A percentile compares a stretch with the other conserved stretches of the same genome.
Conservation (phyloP, 768 basidiomycete genomes). For the Tremella mesenterica region DNA sequence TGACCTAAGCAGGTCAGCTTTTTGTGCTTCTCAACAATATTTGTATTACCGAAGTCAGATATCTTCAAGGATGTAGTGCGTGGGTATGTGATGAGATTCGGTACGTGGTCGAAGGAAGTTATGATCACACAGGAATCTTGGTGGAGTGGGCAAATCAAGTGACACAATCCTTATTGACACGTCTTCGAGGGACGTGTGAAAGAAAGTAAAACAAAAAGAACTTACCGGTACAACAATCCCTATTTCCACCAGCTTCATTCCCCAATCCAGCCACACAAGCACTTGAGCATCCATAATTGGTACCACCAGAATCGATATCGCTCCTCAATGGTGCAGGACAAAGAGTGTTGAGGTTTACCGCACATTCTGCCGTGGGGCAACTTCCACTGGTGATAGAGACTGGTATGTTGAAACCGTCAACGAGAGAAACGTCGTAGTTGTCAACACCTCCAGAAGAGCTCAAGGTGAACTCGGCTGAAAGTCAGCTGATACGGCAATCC, state of each 20-base stretch:
- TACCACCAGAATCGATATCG: conserved; percentile 13
- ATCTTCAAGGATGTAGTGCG: too few relatives aligned
- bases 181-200: not conserved
- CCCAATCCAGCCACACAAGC: conserved; percentile 22
- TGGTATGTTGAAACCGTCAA: conserved; percentile 30
- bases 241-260: conserved; percentile 16
- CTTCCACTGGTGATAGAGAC: conserved; percentile 8
- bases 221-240: conserved; percentile 24
- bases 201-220: not conserved
- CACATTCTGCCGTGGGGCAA: conserved; percentile 12
- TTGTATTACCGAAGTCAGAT: too few relatives aligned
- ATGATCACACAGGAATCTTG: too few relatives aligned
- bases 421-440: conserved; percentile 21
- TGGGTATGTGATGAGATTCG: too few relatives aligned
- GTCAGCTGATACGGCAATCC: too few relatives aligned
- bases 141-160: conserved; percentile 4
- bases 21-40: too few relatives aligned
- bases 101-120: too few relatives aligned
- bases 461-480: conserved; percentile 27
- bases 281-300: conserved; percentile 14
- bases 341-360: conserved; percentile 19
- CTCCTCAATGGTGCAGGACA: conserved; percentile 18
- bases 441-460: conserved; percentile 7
- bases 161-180: not conserved
- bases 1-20: too few relatives aligned